Percentiles rank a stretch among this genome's conserved stretches.
These are phyloP conservation scores for Trametes villosa DNA, from an alignment of 768 basidiomycete species.

Conservation along the genomic window DNA sequence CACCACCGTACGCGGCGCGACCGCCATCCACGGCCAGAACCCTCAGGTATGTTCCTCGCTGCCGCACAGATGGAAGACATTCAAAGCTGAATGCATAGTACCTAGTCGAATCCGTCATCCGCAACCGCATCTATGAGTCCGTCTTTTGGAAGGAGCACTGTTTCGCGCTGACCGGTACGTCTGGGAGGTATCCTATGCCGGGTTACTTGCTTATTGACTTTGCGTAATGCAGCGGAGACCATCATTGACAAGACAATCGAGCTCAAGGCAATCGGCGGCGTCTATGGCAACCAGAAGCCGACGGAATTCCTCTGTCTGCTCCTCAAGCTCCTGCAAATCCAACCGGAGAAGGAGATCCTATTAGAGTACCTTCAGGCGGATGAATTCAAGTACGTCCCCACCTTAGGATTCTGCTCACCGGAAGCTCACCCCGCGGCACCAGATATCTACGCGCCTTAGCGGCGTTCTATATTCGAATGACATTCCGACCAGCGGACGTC, in stretches of 20 bases:
- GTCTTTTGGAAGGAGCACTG: constrained; percentile 98
- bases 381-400: constrained; percentile 91
- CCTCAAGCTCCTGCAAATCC: constrained; percentile 93
- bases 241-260: constrained; percentile 94
- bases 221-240: constrained; percentile 84
- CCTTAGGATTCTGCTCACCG: background rate
- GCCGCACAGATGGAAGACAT: background rate
- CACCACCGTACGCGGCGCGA: constrained; percentile 86
- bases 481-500: constrained; percentile 87
- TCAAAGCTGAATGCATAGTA: constrained; percentile 54
- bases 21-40: constrained; percentile 94
- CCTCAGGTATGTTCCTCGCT: constrained; percentile 72
- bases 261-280: constrained; percentile 83
- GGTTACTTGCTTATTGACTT: constrained; percentile 1
- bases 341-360: constrained; percentile 97
- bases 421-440: background rate
- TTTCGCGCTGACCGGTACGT: constrained; percentile 90
- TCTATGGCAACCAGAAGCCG: constrained; percentile 93
- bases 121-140: constrained; percentile 94
- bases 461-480: constrained; percentile 93
- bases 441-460: constrained; percentile 95
- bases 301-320: constrained; percentile 93
- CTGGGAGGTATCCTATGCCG: background rate
- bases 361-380: constrained; percentile 95
- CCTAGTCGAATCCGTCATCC: constrained; percentile 94